Evolutionary conservation across 257 asterid genomes (phyloP).

Genomic region (Linderniella brevidens): DNA sequence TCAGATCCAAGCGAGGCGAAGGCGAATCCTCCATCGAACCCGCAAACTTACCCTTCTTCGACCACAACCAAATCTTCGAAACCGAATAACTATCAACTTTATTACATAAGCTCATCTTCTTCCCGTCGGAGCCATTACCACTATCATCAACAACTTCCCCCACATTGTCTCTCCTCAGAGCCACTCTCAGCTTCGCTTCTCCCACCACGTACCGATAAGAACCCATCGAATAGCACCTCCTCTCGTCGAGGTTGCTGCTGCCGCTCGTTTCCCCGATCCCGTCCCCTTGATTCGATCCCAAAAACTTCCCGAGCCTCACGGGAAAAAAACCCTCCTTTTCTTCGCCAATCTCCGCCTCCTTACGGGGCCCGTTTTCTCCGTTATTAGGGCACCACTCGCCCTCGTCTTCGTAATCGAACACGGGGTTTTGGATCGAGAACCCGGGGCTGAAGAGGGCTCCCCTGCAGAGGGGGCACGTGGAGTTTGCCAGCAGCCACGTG

Average conservation of each 20-base stretch:
- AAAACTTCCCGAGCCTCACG: slow-evolving; percentile 47
- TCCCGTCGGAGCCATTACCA: slow-evolving; percentile 23
- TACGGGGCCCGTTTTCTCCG: slow-evolving; percentile 12
- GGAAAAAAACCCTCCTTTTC: slow-evolving; percentile 17
- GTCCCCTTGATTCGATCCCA: slow-evolving; percentile 21
- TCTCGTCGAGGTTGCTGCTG: slow-evolving; percentile 41
- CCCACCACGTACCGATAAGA: slow-evolving; percentile 54
- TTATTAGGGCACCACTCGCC: neutral
- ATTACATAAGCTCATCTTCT: slow-evolving; percentile 36
- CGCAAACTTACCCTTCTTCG: slow-evolving; percentile 40
- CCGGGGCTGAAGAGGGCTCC: slow-evolving; percentile 20
- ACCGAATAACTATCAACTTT: slow-evolving; percentile 68
- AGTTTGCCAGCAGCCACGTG: slow-evolving; percentile 36
- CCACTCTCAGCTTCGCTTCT: slow-evolving; percentile 37
- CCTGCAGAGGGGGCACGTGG: slow-evolving; percentile 36
- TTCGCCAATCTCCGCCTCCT: slow-evolving; percentile 15
- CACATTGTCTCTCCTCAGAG: slow-evolving; percentile 23
- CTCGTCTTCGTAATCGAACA: slow-evolving; percentile 18
- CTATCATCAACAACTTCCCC: slow-evolving; percentile 7
- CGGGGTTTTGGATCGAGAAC: slow-evolving; percentile 13
- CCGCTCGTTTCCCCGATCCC: slow-evolving; percentile 23
- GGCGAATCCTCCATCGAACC: slow-evolving; percentile 23
- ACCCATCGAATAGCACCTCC: slow-evolving; percentile 82
- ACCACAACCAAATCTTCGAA: slow-evolving; percentile 87
- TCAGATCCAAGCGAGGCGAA: slow-evolving; percentile 15